Base-by-base conservation (phyloP, 805 yeast genomes). In the Yarrowia sp. region DNA sequence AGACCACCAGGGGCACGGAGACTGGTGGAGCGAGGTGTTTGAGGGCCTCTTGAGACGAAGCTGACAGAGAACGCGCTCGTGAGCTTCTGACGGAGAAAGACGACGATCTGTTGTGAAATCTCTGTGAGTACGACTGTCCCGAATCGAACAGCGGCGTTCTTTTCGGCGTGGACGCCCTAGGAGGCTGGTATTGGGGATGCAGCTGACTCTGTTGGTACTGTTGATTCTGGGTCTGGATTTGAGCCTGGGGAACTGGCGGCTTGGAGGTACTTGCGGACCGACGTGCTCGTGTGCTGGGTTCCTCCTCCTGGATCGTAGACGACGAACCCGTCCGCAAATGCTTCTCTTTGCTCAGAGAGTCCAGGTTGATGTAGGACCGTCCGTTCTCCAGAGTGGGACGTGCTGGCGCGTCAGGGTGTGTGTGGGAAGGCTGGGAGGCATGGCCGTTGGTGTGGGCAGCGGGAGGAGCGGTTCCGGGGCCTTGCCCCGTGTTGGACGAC, bases 1-100 rank as follows among this genome's bases (percentile, higher is more conserved):
- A 78, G 2, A 74, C 56, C 2, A 84, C 80, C n/a, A 86, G 79
- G 53, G 82, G 81, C n/a, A 82, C 72, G 64, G 80, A 77, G 65
- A 80, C 74, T 1, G 83, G 83, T 40, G 82, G 82, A 7, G 82
- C 82, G 64, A 79, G 76, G 64, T 75, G 76, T 55, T 77, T 74
- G 52, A 78, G 75, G 26, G 79, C 81, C 38, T 78, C 79, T 53
- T 77, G 79, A 9, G 78, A 71, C 14, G 74, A 71, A 45, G 70
- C 72, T 15, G 74, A 72, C 16, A 74, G 56, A 3, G 75, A 71
- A 36, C 73, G 67, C 50, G 71, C 70, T 61, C 74, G 70, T 53
- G 46, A 52, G 32, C 49, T 41, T 48, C 48, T 38, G 15, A 48
- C 48, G n/a, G 67, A 63, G 11, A 63, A 63, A 9, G 67, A 63